Percentiles rank a stretch among this genome's conserved stretches.
phyloP scores from a whole-genome alignment of 176 grass and related monocot species.

The Ananas comosus region DNA sequence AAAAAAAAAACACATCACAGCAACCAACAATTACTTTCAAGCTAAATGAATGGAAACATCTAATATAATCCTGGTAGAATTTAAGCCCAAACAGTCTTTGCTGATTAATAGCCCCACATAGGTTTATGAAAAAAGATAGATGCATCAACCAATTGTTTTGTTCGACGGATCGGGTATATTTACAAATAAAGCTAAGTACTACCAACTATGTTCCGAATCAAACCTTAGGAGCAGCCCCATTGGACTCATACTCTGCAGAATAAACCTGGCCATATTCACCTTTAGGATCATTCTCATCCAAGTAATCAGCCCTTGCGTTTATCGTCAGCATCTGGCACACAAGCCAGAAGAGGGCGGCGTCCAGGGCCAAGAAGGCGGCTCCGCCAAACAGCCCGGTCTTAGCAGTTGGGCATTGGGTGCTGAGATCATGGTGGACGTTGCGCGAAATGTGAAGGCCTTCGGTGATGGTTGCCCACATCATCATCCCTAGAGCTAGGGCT shows the following conservation, averaged over 20 bases:
- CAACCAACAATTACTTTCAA: no score
- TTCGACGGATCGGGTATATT: no score
- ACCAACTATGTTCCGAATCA: no score
- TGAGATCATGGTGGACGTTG: slow-evolving; percentile 50
- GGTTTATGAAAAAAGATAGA: no score
- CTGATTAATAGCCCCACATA: no score
- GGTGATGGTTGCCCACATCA: slow-evolving; percentile 53
- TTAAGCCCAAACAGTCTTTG: no score
- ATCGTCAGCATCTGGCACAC: slow-evolving; percentile 61
- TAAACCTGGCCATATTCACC: slow-evolving; percentile 68
- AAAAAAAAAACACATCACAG: no score
- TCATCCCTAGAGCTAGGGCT: slow-evolving; percentile 39
- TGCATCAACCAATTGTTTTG: no score
- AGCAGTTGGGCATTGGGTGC: slow-evolving; percentile 52
- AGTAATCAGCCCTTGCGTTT: slow-evolving; percentile 64
- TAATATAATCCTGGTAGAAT: no score
- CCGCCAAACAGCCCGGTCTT: slow-evolving; percentile 87
- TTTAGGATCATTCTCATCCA: slow-evolving; percentile 41
- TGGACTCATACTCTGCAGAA: slow-evolving; percentile 6
- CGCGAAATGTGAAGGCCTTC: slow-evolving; percentile 33
- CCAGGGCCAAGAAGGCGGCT: slow-evolving; percentile 59
- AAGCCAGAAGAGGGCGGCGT: slow-evolving; percentile 57
- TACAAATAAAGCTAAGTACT: no score
- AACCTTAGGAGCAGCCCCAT: background rate
- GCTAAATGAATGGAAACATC: no score